Base-by-base conservation (phyloP, 768 basidiomycete species). In the Boletus vermiculosoides region DNA sequence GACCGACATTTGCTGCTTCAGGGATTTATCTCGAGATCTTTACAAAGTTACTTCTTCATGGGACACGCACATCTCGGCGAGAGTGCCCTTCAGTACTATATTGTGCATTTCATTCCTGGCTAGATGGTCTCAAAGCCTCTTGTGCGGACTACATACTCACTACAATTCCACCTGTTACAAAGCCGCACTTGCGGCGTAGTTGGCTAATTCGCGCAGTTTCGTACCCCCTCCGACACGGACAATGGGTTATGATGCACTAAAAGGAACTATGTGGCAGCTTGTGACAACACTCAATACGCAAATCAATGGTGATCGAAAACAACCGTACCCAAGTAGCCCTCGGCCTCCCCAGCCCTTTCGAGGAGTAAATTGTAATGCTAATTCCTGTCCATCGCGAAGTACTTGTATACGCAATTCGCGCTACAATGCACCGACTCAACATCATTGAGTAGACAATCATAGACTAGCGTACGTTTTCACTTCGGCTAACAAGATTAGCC, bases 311-410 rank as follows among this genome's bases (percentile, higher is more conserved):
- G 42, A 40, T 34, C 23, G 54, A 48, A 45, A n/a, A 44, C 22
- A 18, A 31, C 40, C 84, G 64, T 59, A 92, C 88, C 94, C 94
- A 42, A 97, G 75, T 69, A 88, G 77, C 10, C 94, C 94, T 56
- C 91, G 78, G 11, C 94, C 94, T 59, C 92, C 92, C 94, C 94
- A 97, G 8, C 86, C 86, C 55, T 78, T 82, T 49, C 83, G 72
- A 7, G 92, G 92, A 4, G 76, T 86, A 42, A 94, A 74, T n/a
- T 71, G 79, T 55, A 92, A 64, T 20, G 74, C 75, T 15, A 83
- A 62, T 8, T 64, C 68, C 59, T 81, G 69, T 4, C 71, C 78
- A 6, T 75, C 71, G 31, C 90, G 83, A 30, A 83, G 71, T 10
- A 91, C 79, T 45, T 79, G 77, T 52, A 94, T 76, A 6, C 72